phyloP scores from a whole-genome alignment of 495 filamentous ascomycete genomes.

The Glonium stellatum region DNA sequence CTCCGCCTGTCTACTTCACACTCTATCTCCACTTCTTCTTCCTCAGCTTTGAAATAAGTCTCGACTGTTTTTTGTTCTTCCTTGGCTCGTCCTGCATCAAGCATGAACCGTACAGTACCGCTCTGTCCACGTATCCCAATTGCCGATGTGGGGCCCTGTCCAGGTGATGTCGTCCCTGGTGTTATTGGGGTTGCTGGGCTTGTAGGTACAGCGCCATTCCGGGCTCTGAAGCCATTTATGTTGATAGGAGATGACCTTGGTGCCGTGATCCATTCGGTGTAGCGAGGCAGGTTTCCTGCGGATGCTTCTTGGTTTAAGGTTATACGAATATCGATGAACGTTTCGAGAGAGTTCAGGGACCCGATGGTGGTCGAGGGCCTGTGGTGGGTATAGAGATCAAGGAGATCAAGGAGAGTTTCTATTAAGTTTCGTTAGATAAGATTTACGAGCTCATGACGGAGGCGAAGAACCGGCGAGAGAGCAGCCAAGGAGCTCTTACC shows the following conservation, averaged over 20 bases:
- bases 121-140: slow-evolving; percentile 45
- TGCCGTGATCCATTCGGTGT: slow-evolving; percentile 36
- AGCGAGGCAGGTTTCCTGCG: slow-evolving; percentile 47
- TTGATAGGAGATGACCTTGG: not conserved
- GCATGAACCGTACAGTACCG: slow-evolving; percentile 83
- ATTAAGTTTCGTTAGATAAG: not conserved
- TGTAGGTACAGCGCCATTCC: slow-evolving; percentile 27
- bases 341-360: slow-evolving; percentile 57
- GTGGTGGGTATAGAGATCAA: slow-evolving; percentile 84
- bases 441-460: not conserved
- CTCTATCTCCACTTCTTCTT: slow-evolving; percentile 69
- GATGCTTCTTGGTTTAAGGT: slow-evolving; percentile 70
- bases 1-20: slow-evolving; percentile 40
- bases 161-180: slow-evolving; percentile 21
- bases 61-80: slow-evolving; percentile 61
- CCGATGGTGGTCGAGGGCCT: slow-evolving; percentile 66
- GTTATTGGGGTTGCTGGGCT: slow-evolving; percentile 30
- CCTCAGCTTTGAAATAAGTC: slow-evolving; percentile 64
- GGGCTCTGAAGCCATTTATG: slow-evolving; percentile 33
- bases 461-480: not conserved
- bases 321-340: slow-evolving; percentile 78
- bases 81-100: slow-evolving; percentile 69
- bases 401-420: slow-evolving; percentile 78
- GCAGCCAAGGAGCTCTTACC: slow-evolving; percentile 37
- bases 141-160: slow-evolving; percentile 20